Percentiles rank a stretch among this genome's conserved stretches.
Evolutionary conservation across 2,329 filamentous ascomycete species (phyloP).

Genomic region (Aspergillus novoparasiticus): DNA sequence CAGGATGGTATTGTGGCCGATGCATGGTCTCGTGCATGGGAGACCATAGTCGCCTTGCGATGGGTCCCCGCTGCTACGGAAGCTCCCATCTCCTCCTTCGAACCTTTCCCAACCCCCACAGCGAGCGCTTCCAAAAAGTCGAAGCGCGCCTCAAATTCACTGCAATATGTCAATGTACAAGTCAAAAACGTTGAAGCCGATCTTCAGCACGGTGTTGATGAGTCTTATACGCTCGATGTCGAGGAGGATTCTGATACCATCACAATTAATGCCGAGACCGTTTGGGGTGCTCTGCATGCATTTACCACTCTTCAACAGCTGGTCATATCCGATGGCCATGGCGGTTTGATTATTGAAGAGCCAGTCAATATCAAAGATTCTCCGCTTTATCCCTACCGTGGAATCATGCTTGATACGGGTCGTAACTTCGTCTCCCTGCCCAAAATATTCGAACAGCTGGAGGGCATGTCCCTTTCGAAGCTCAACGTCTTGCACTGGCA

Average conservation of each 20-base stretch:
- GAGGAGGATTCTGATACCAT: slow-evolving; percentile 43
- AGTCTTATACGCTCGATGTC: slow-evolving; percentile 57
- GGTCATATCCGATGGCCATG: slow-evolving; percentile 51
- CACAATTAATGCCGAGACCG: slow-evolving; percentile 52
- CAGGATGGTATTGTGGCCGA: slow-evolving; percentile 40
- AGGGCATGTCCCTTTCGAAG: slow-evolving; percentile 59
- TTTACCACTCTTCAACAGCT: slow-evolving; percentile 62
- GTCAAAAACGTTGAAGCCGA: slow-evolving; percentile 50
- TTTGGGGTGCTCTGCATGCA: slow-evolving; percentile 59
- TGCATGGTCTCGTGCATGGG: slow-evolving; percentile 55
- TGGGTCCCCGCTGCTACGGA: slow-evolving; percentile 59
- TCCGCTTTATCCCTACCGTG: slow-evolving; percentile 57
- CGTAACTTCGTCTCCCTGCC: slow-evolving; percentile 56
- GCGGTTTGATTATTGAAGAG: slow-evolving; percentile 54
- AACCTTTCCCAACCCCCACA: slow-evolving; percentile 53
- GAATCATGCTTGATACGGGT: slow-evolving; percentile 58
- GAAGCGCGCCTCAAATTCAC: slow-evolving; percentile 33
- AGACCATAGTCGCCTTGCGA: slow-evolving; percentile 51
- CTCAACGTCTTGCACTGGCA: slow-evolving; percentile 63
- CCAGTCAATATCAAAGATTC: slow-evolving; percentile 55
- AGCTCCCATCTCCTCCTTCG: slow-evolving; percentile 53
- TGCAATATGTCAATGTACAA: slow-evolving; percentile 51
- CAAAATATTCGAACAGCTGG: slow-evolving; percentile 58
- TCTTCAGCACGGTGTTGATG: slow-evolving; percentile 59
- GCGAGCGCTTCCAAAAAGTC: slow-evolving; percentile 25